Evolutionary conservation across 73 alveolate genomes (phyloP), one percentile per base, ranked within the genome.

Genomic region (Effrenium voratum): DNA sequence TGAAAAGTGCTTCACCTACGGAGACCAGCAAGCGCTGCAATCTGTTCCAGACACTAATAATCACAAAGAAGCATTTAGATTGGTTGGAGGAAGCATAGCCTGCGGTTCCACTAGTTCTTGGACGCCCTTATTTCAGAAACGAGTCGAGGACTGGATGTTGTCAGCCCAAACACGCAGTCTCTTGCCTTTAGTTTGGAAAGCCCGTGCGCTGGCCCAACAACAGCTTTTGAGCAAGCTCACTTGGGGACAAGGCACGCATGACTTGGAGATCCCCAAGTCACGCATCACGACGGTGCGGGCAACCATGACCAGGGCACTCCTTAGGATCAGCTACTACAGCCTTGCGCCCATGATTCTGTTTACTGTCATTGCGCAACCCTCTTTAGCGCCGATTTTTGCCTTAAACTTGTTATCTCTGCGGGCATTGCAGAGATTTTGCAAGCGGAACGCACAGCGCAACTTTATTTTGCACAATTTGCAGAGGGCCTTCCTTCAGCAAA

Each of bases 161-260:
- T 60, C 75, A 60, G 75, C 75, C 13, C 4, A 26, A 0, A 38
- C 75, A 10, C 30, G 75, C 41, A 60, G 75, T 38, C 28, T 32
- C 10, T 47, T 72, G 26, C 83, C 83, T 72, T 26, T 72, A 5
- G 83, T 45, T 0, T 72, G 83, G 83, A 30, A n/a, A 1, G 83
- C 28, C 38, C 45, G 83, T n/a, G 26, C 34, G 30, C 30, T 32
- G 36, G 49, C 45, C 5, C 83, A 72, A 15, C 83, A 40, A 47
- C 83, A 72, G 49, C 45, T 72, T 72, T 26, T 72, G 45, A 72
- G 83, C 2, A 30, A 36, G 16, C 83, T 72, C 16, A 72, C 83
- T 10, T 72, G 83, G 83, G 83, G 83, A 30, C 83, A 72, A 26
- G 83, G 83, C 83, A 72, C 83, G 0, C 83, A n/a, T n/a, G 49